Evolutionary conservation across 495 filamentous ascomycete species (phyloP).

Genomic region (Mytilinidion resinicola): DNA sequence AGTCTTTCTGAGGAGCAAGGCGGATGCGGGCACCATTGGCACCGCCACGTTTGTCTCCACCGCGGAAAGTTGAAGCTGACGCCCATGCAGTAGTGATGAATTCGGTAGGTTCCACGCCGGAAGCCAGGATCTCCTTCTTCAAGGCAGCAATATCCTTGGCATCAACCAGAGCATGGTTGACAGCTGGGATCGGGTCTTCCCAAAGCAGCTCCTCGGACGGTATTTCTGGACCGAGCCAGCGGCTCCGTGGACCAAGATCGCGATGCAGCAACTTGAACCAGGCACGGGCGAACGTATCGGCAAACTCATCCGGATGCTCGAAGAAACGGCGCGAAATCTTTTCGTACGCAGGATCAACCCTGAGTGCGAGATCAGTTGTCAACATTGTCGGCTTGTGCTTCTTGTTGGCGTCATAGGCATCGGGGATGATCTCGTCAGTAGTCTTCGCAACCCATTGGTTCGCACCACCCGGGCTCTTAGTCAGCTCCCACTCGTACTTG

Average conservation of each 20-base stretch:
- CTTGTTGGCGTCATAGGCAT: constrained; percentile 57
- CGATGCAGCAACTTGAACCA: constrained; percentile 77
- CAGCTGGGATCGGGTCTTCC: constrained; percentile 58
- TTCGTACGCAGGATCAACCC: constrained; percentile 62
- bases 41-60: constrained; percentile 68
- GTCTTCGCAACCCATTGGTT: constrained; percentile 69
- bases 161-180: constrained; percentile 50
- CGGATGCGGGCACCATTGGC: constrained; percentile 70
- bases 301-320: constrained; percentile 57
- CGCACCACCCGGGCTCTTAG: constrained; percentile 65
- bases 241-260: constrained; percentile 61
- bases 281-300: constrained; percentile 58
- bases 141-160: constrained; percentile 51
- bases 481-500: constrained; percentile 70
- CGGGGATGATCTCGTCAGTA: constrained; percentile 56
- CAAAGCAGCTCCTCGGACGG: constrained; percentile 56
- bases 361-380: constrained; percentile 63
- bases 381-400: constrained; percentile 64
- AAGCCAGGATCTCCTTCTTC: constrained; percentile 57
- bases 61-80: constrained; percentile 65
- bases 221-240: constrained; percentile 64
- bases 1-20: constrained; percentile 60
- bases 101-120: constrained; percentile 49
- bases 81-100: constrained; percentile 61
- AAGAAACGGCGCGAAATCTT: constrained; percentile 65